Conservation (phyloP, 129 eudicot genomes). For the Helichrysum umbraculigerum region DNA sequence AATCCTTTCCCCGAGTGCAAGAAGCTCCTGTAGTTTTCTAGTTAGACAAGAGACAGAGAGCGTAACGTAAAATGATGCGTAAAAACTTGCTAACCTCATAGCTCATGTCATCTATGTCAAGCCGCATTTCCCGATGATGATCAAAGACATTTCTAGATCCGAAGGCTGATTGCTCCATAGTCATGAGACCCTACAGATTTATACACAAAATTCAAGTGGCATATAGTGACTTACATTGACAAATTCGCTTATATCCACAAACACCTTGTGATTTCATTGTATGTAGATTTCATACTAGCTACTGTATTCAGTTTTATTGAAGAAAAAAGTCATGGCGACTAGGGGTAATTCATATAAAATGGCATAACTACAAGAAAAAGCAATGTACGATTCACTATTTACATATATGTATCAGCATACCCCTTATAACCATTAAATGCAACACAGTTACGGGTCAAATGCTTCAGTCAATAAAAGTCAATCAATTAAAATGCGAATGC, state of each 20-base stretch:
- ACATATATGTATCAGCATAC: too few species aligned
- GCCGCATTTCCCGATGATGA: constrained; percentile 65
- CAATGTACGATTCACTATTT: neutral
- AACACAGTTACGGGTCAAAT: neutral
- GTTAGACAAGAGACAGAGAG: neutral
- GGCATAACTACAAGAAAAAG: neutral
- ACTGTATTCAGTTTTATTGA: neutral
- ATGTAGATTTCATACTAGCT: neutral
- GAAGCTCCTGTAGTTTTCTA: constrained; percentile 57
- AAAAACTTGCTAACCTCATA: constrained; percentile 45
- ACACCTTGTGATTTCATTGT: neutral
- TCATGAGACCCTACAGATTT: constrained; percentile 50
- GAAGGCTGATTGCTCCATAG: constrained; percentile 45
- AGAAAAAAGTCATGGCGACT: neutral
- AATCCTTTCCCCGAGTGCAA: constrained; percentile 67
- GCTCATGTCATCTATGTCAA: constrained; percentile 63
- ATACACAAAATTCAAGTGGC: constrained; percentile 5
- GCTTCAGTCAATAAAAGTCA: neutral
- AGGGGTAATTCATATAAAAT: neutral
- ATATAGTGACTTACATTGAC: constrained; percentile 6
- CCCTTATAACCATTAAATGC: neutral
- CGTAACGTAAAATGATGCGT: neutral
- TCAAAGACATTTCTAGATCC: constrained; percentile 51
- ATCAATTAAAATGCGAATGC: neutral
- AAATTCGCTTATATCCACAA: neutral